Percentiles rank a stretch among this genome's conserved stretches.
These are phyloP conservation scores for Monilinia fructicola DNA, from an alignment of 2,329 filamentous ascomycete species.

Conservation along the genomic window DNA sequence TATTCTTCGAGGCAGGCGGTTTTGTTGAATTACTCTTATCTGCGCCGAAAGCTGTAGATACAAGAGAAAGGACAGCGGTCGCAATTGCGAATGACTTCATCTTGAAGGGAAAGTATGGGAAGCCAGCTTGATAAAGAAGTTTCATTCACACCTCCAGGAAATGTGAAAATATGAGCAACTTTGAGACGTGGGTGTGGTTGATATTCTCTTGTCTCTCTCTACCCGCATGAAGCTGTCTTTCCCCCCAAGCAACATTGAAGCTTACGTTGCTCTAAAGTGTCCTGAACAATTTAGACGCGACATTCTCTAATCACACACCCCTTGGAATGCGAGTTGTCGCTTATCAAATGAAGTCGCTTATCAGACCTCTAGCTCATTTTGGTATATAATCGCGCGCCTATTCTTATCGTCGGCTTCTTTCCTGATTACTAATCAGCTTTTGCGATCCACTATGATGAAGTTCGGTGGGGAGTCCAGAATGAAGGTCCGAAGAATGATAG, in stretches of 20 bases:
- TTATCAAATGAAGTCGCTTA: neutral
- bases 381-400: too few species aligned
- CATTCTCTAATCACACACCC: slow-evolving; percentile 14
- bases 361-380: too few species aligned
- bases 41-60: slow-evolving; percentile 36
- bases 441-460: slow-evolving; percentile 1
- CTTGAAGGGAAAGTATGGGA: slow-evolving; percentile 32
- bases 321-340: neutral
- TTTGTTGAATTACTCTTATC: slow-evolving; percentile 38
- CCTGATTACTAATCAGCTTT: too few species aligned
- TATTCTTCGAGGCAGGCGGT: slow-evolving; percentile 55
- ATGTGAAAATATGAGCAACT: neutral
- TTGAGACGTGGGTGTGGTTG: slow-evolving; percentile 9
- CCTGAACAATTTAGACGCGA: slow-evolving; percentile 25
- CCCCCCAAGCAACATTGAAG: slow-evolving; percentile 25
- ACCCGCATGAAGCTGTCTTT: slow-evolving; percentile 12
- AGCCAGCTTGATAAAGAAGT: neutral
- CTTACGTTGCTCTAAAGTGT: slow-evolving; percentile 36
- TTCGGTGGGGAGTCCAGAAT: slow-evolving; percentile 4
- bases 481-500: neutral
- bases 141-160: neutral
- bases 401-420: too few species aligned
- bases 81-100: slow-evolving; percentile 47
- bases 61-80: slow-evolving; percentile 58
- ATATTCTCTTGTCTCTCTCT: slow-evolving; percentile 8